Evolutionary conservation across 2,329 filamentous ascomycete species (phyloP).

Genomic region (Ophiostoma himal-ulmi): DNA sequence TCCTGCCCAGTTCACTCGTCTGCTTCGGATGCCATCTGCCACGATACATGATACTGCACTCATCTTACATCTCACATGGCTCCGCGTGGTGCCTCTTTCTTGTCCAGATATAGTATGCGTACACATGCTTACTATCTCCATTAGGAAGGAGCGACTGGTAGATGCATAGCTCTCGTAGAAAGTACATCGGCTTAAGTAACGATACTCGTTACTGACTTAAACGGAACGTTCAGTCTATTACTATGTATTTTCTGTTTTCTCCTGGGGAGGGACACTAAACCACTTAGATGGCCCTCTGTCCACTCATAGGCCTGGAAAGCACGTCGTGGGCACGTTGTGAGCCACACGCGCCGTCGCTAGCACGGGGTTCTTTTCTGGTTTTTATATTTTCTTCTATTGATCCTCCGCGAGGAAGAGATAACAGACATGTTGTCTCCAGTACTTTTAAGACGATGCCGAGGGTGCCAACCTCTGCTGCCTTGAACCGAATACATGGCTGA

Average conservation of each 20-base stretch:
- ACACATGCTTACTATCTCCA: neutral
- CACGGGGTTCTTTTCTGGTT: neutral
- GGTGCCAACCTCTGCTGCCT: neutral
- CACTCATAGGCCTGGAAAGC: constrained; percentile 13
- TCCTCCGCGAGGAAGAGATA: too few species aligned
- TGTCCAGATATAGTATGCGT: neutral
- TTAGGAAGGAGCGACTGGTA: neutral
- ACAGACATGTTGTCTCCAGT: neutral
- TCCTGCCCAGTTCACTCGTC: neutral
- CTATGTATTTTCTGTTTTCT: too few species aligned
- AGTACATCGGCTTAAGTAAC: too few species aligned
- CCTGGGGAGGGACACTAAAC: neutral
- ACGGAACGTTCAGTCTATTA: neutral
- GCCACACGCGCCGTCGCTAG: neutral
- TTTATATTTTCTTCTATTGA: neutral
- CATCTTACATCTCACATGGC: neutral
- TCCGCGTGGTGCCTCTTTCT: neutral
- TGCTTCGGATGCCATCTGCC: neutral
- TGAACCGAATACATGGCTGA: neutral
- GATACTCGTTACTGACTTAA: neutral
- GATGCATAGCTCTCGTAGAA: neutral
- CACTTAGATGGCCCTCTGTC: neutral
- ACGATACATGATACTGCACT: neutral
- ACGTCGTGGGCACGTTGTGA: constrained; percentile 18
- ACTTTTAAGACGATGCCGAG: neutral